Evolutionary conservation across 306 rosid genomes (phyloP), one percentile per base, ranked within the genome.

Genomic region (Pyrus bretschneideri): DNA sequence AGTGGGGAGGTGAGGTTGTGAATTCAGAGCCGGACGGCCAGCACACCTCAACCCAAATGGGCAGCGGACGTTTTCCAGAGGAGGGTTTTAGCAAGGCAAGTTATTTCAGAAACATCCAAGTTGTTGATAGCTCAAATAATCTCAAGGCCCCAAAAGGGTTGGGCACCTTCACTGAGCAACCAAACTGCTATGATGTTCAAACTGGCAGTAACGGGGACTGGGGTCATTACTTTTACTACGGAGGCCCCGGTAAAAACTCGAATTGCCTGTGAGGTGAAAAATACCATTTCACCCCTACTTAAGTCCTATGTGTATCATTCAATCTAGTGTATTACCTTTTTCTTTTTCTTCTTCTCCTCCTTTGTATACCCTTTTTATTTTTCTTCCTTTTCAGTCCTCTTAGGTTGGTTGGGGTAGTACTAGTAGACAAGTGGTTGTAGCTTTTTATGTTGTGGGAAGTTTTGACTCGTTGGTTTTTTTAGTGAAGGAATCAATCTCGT

Each of bases 1-100:
- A 96, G 69, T 96, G 99, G 99, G 99, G 99, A 70, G 99, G 99
- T 13, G 99, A 96, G 80, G 98, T 96, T 58, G 99, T 96, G 4
- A 96, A 96, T 45, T 90, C 98, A 22, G 76, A 91, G 81, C 79
- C 87, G 17, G 96, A 86, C 30, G 98, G 99, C 18, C 88, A 87
- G 54, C 99, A 96, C 83, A 96, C 99, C 10, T 88, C 96, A 46
- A 96, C 99, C 1, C 91, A 96, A 74, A 96, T 96, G 99, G 99
- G 99, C 0, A 92, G 98, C 44, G 99, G 99, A 17, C 94, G 77
- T 69, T 96, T 96, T 57, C 99, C 99, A 0, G 99, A 91, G 78
- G 97, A 96, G 59, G 99, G 99, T 1, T 96, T 96, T 78, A 96
- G 98, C 21, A 96, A 89, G 31, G 30, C 99, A 59, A 96, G 99